A percentile compares a stretch with the other conserved stretches of the same genome.
These are phyloP conservation scores for Terfezia claveryi DNA, from an alignment of 495 filamentous ascomycete genomes.

Conservation along the genomic window DNA sequence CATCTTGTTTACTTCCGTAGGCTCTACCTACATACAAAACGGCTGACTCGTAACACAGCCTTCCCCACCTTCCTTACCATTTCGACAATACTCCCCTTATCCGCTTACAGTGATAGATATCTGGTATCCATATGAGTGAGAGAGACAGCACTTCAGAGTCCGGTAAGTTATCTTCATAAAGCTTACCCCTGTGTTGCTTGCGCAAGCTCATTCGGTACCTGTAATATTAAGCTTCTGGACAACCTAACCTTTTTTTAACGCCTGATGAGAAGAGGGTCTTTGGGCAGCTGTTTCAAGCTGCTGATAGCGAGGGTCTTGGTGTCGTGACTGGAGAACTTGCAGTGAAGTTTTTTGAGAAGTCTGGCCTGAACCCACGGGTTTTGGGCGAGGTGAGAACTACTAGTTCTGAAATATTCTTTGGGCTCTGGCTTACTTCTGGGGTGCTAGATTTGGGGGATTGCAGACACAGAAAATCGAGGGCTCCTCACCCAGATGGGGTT, in stretches of 20 bases:
- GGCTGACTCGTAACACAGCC: too few species aligned
- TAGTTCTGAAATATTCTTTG: background rate
- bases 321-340: conserved; percentile 90
- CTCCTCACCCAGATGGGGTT: conserved; percentile 82
- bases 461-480: conserved; percentile 86
- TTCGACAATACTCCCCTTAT: conserved; percentile 1
- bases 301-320: conserved; percentile 73
- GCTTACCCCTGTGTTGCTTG: background rate
- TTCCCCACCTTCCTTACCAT: background rate
- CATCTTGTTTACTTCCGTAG: too few species aligned
- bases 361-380: conserved; percentile 56
- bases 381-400: conserved; percentile 56
- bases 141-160: conserved; percentile 15
- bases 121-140: conserved; percentile 12
- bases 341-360: conserved; percentile 96
- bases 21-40: too few species aligned
- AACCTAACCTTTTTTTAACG: conserved; percentile 55
- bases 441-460: conserved; percentile 92
- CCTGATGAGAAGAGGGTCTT: conserved; percentile 84
- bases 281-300: conserved; percentile 69
- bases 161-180: conserved; percentile 7
- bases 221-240: conserved; percentile 9
- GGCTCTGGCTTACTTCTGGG: background rate
- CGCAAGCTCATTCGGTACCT: background rate
- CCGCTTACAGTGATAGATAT: background rate